Percentiles rank a stretch among this genome's conserved stretches.
Conservation (phyloP, 352 stramenopile genomes). For the Pythium folliculosum region DNA sequence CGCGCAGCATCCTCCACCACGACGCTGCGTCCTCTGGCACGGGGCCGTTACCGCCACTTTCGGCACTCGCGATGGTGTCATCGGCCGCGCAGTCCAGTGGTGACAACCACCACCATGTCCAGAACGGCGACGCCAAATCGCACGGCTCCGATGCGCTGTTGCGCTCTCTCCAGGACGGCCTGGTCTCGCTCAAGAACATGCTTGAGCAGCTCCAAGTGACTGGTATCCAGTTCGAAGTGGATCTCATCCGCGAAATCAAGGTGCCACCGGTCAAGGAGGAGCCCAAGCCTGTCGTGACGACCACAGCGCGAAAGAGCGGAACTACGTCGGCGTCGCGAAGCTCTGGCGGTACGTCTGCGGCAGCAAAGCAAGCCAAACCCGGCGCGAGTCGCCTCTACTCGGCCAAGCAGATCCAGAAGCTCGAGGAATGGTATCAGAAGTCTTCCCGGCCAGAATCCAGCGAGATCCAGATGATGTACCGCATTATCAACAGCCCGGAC, state of each 20-base stretch:
- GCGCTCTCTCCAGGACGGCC: slow-evolving; percentile 52
- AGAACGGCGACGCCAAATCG: slow-evolving; percentile 18
- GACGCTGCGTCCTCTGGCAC: slow-evolving; percentile 36
- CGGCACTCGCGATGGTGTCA: slow-evolving; percentile 35
- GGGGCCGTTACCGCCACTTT: slow-evolving; percentile 29
- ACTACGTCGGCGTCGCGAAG: slow-evolving; percentile 35
- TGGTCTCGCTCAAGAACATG: slow-evolving; percentile 71
- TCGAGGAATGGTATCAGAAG: slow-evolving; percentile 89
- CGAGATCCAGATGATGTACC: slow-evolving; percentile 90
- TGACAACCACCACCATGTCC: neutral
- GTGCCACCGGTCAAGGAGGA: slow-evolving; percentile 53
- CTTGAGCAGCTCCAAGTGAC: slow-evolving; percentile 79
- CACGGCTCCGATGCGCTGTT: slow-evolving; percentile 47
- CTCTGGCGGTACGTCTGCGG: slow-evolving; percentile 25
- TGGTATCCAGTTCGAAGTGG: slow-evolving; percentile 82
- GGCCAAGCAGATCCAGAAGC: slow-evolving; percentile 85
- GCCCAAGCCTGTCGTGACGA: slow-evolving; percentile 37
- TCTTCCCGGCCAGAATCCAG: slow-evolving; percentile 77
- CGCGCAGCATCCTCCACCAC: slow-evolving; percentile 25
- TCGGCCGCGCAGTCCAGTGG: slow-evolving; percentile 30
- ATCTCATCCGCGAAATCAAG: slow-evolving; percentile 81
- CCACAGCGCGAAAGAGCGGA: slow-evolving; percentile 33
- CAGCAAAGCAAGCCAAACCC: slow-evolving; percentile 56
- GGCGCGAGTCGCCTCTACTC: slow-evolving; percentile 84
- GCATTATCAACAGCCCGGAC: slow-evolving; percentile 84